phyloP scores from a whole-genome alignment of 129 eudicot genomes.

The Calendula officinalis region DNA sequence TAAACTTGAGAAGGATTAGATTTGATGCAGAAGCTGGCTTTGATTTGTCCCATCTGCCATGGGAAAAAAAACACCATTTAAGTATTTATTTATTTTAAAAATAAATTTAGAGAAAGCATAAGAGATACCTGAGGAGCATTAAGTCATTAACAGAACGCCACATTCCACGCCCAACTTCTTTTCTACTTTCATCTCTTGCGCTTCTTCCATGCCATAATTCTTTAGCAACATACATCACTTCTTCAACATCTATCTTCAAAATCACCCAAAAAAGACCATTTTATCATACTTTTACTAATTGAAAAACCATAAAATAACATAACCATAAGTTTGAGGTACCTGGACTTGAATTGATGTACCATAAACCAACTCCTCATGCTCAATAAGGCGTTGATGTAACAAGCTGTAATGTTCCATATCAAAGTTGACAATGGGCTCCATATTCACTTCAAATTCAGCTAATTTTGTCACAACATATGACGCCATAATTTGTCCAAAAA shows the following conservation, averaged over 20 bases:
- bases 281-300: neutral
- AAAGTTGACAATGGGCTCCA: slow-evolving; percentile 91
- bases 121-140: slow-evolving; percentile 80
- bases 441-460: slow-evolving; percentile 73
- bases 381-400: slow-evolving; percentile 91
- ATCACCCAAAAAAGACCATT: neutral
- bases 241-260: slow-evolving; percentile 86
- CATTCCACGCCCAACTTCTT: slow-evolving; percentile 95
- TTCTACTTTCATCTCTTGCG: slow-evolving; percentile 72
- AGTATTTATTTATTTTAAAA: neutral
- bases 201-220: slow-evolving; percentile 99
- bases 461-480: slow-evolving; percentile 80
- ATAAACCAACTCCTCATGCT: slow-evolving; percentile 84
- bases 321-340: slow-evolving; percentile 39
- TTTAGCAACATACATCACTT: slow-evolving; percentile 82
- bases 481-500: slow-evolving; percentile 98
- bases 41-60: slow-evolving; percentile 74
- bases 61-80: slow-evolving; percentile 13
- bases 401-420: slow-evolving; percentile 82
- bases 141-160: slow-evolving; percentile 95
- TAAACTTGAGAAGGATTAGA: slow-evolving; percentile 71
- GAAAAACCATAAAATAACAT: neutral
- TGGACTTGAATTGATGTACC: slow-evolving; percentile 71
- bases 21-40: slow-evolving; percentile 88
- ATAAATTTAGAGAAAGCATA: neutral